These are phyloP conservation scores for Mycena metata DNA, from an alignment of 768 basidiomycete genomes.

Conservation along the genomic window DNA sequence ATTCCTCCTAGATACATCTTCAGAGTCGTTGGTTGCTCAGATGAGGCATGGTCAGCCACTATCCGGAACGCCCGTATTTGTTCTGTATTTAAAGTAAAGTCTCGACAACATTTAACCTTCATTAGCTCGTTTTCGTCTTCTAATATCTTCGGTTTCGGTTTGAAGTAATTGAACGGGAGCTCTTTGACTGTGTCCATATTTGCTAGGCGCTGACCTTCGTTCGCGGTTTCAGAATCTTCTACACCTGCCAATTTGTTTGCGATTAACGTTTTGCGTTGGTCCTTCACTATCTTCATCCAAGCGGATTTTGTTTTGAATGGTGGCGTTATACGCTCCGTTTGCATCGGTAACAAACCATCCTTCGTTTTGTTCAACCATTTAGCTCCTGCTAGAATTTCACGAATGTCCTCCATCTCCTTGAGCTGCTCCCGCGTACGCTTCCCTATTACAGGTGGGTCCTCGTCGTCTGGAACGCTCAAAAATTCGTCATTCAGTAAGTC, in stretches of 20 bases:
- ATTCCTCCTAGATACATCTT: no score
- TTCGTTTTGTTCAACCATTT: conserved; percentile 7
- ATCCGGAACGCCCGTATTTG: conserved; percentile 47
- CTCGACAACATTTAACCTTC: no score
- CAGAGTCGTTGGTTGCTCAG: conserved; percentile 31
- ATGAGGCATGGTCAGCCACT: conserved; percentile 43
- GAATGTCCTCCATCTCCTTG: not conserved
- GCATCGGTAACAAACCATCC: not conserved
- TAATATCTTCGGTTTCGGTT: no score
- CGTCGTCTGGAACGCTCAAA: no score
- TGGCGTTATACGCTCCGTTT: not conserved
- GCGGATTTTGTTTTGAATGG: not conserved
- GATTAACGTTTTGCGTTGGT: not conserved
- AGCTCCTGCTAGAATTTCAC: not conserved
- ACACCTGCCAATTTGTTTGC: conserved; percentile 1
- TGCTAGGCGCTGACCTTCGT: no score
- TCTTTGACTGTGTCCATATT: no score
- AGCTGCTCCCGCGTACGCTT: not conserved
- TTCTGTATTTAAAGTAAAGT: conserved; percentile 44
- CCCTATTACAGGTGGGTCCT: not conserved
- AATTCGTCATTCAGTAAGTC: not conserved
- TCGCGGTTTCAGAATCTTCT: not conserved
- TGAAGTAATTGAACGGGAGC: no score
- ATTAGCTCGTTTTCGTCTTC: no score
- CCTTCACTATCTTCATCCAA: conserved; percentile 2